These are phyloP conservation scores for Theileria parva DNA, from an alignment of 169 alveolate species.

Conservation along the genomic window DNA sequence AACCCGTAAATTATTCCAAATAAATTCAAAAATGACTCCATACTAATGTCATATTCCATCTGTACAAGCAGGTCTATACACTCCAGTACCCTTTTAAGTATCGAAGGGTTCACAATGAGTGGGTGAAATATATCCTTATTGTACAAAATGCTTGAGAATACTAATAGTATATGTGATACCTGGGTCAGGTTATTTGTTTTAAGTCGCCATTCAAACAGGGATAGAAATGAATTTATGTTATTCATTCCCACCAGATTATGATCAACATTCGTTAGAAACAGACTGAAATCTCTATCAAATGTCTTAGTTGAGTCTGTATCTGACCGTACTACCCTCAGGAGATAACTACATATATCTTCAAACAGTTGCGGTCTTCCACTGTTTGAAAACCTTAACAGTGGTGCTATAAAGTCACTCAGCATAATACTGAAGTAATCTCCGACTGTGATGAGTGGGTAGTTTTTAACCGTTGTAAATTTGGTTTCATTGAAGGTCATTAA, in stretches of 20 bases:
- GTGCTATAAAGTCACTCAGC: constrained; percentile 25
- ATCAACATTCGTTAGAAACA: constrained; percentile 15
- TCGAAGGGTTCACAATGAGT: constrained; percentile 39
- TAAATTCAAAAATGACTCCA: not conserved
- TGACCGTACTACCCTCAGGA: constrained; percentile 43
- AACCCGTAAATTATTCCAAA: constrained; percentile 37
- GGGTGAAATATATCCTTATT: constrained; percentile 42
- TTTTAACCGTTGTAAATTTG: not conserved
- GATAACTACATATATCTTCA: constrained; percentile 41
- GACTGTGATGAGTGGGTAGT: constrained; percentile 17
- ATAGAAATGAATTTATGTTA: constrained; percentile 40
- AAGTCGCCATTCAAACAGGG: constrained; percentile 60
- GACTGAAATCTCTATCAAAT: constrained; percentile 23
- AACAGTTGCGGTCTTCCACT: constrained; percentile 20
- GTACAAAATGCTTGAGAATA: constrained; percentile 37
- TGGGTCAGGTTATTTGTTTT: constrained; percentile 34
- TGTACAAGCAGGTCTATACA: constrained; percentile 17
- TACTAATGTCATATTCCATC: not conserved
- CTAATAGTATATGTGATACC: constrained; percentile 31
- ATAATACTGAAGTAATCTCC: constrained; percentile 31
- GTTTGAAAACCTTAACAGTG: constrained; percentile 43
- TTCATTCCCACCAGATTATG: constrained; percentile 16
- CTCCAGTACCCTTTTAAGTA: constrained; percentile 19
- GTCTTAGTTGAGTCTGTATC: constrained; percentile 35
- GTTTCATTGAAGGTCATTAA: constrained; percentile 12